Percentiles rank a stretch among this genome's conserved stretches.
Evolutionary conservation across 2,329 filamentous ascomycete species (phyloP).

Genomic region (Neoascochyta sp.): DNA sequence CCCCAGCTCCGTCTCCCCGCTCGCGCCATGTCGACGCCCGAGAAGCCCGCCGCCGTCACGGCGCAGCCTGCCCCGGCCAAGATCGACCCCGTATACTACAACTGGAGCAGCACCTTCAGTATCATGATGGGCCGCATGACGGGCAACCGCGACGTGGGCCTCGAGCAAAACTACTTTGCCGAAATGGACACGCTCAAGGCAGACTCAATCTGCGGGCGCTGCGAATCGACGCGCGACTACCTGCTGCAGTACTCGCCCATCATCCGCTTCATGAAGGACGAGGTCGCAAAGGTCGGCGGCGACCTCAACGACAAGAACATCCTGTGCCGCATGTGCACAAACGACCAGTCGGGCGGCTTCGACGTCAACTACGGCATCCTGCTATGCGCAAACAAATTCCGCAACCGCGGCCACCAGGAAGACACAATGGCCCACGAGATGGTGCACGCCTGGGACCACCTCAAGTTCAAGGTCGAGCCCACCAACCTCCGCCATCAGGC

Average conservation of each 20-base stretch:
- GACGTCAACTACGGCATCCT: slow-evolving; percentile 81
- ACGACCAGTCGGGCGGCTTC: slow-evolving; percentile 76
- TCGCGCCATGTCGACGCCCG: slow-evolving; percentile 24
- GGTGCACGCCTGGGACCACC: slow-evolving; percentile 93
- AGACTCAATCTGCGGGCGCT: slow-evolving; percentile 71
- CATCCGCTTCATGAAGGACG: slow-evolving; percentile 80
- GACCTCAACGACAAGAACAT: slow-evolving; percentile 71
- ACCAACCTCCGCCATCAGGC: slow-evolving; percentile 81
- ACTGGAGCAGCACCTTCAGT: slow-evolving; percentile 81
- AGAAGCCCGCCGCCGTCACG: slow-evolving; percentile 21
- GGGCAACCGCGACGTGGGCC: slow-evolving; percentile 21
- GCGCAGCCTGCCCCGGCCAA: slow-evolving; percentile 17
- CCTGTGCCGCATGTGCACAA: slow-evolving; percentile 73
- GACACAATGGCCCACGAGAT: slow-evolving; percentile 96
- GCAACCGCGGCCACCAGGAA: slow-evolving; percentile 76
- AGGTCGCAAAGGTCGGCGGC: slow-evolving; percentile 75
- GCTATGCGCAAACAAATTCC: slow-evolving; percentile 87
- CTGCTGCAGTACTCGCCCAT: slow-evolving; percentile 79
- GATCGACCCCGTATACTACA: slow-evolving; percentile 44
- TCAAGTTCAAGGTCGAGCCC: slow-evolving; percentile 88
- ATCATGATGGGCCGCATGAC: slow-evolving; percentile 64
- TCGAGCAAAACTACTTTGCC: slow-evolving; percentile 64
- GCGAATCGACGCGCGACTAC: slow-evolving; percentile 79
- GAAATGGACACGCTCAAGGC: slow-evolving; percentile 73
- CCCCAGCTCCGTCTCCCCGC: neutral